A percentile compares a stretch with the other conserved stretches of the same genome.
phyloP scores from a whole-genome alignment of 78 protist genomes.

The Dictyostelium firmibasis region DNA sequence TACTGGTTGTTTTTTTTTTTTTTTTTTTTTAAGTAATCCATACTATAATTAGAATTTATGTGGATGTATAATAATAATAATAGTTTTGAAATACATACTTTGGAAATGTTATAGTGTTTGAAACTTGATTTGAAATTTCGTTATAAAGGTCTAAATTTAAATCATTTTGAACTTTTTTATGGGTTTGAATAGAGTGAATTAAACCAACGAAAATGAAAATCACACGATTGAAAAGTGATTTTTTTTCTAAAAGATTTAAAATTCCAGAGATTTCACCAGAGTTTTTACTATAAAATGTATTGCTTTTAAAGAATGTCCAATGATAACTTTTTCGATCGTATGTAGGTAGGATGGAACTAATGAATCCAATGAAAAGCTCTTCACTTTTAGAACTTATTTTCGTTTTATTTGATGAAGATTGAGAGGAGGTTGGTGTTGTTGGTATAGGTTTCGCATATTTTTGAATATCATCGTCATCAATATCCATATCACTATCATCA shows the following conservation, averaged over 20 bases:
- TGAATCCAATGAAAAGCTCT: background rate
- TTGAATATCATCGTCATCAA: background rate
- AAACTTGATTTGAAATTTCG: background rate
- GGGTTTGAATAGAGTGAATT: slow-evolving; percentile 16
- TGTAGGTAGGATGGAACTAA: background rate
- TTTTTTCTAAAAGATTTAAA: background rate
- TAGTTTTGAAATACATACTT: background rate
- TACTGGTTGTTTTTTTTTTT: background rate
- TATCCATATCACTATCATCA: slow-evolving; percentile 1
- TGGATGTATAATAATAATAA: background rate
- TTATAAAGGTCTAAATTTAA: slow-evolving; percentile 30
- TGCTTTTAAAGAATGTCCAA: background rate
- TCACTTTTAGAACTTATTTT: background rate
- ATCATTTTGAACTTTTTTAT: slow-evolving; percentile 43
- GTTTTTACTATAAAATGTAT: background rate
- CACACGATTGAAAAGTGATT: background rate
- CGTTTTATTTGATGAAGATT: background rate
- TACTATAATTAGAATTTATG: background rate
- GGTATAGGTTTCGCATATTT: background rate
- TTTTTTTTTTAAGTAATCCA: too few relatives aligned
- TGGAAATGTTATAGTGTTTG: slow-evolving; percentile 15
- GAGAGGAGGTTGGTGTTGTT: background rate
- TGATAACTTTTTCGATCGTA: slow-evolving; percentile 17
- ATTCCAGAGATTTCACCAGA: slow-evolving; percentile 3
- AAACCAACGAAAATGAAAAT: slow-evolving; percentile 21